Conservation (phyloP, 768 basidiomycete species). For the Gloeostereum incarnatum region DNA sequence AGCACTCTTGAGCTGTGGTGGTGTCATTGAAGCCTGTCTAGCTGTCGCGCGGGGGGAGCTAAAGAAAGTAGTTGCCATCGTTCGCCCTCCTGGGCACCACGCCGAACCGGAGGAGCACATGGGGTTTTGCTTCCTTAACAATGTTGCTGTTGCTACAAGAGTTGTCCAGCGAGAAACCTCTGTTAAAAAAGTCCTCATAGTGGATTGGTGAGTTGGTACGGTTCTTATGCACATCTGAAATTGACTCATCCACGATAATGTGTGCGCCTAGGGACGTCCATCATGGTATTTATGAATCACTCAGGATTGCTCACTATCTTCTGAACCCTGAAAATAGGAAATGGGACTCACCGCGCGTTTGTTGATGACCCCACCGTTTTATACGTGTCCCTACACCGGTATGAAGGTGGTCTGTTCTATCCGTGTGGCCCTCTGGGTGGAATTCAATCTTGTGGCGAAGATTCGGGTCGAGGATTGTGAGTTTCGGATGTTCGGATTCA, state of each 20-base stretch:
- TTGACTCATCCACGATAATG: too few species aligned
- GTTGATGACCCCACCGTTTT: slow-evolving; percentile 87
- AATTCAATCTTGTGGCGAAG: slow-evolving; percentile 82
- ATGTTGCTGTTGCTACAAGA: slow-evolving; percentile 86
- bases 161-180: slow-evolving; percentile 68
- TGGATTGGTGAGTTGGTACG: slow-evolving; percentile 96
- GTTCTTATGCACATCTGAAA: neutral
- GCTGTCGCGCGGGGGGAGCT: slow-evolving; percentile 76
- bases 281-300: too few species aligned
- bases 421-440: slow-evolving; percentile 90
- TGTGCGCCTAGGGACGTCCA: slow-evolving; percentile 80
- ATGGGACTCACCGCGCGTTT: too few species aligned
- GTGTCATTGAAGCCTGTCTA: slow-evolving; percentile 84
- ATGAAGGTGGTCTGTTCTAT: slow-evolving; percentile 88
- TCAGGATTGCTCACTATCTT: too few species aligned
- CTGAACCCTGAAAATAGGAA: too few species aligned
- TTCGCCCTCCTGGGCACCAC: slow-evolving; percentile 96
- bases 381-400: slow-evolving; percentile 93
- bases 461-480: slow-evolving; percentile 78
- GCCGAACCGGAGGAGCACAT: slow-evolving; percentile 97
- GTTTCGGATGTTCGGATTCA: slow-evolving; percentile 19
- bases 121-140: slow-evolving; percentile 99
- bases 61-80: slow-evolving; percentile 87
- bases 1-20: slow-evolving; percentile 86
- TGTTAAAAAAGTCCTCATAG: slow-evolving; percentile 77